Evolutionary conservation across 2,329 filamentous ascomycete species (phyloP), one percentile per base, ranked within the genome.

Genomic region (Thelonectria rubi): DNA sequence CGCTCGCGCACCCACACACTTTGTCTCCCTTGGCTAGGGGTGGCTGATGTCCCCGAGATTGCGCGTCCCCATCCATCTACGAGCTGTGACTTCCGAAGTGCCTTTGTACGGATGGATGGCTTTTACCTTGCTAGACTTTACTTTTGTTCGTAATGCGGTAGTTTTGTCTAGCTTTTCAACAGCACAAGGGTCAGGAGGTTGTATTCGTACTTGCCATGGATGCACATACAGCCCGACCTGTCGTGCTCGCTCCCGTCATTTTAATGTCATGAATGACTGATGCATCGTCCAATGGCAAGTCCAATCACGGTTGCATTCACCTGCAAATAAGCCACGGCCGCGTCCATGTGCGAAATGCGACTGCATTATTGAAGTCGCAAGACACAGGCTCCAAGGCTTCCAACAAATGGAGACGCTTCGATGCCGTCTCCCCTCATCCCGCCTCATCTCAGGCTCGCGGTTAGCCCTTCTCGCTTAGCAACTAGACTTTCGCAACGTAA

Each of bases 21-120:
- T 12, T 14, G 12, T 15, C 15, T 37, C 34, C 15, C 34, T 37
- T 37, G 11, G 32, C 32, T 37, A 30, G 26, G 26, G 56, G 56
- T 67, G 66, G 66, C 61, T 63, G 51, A 34, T 59, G 46, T 20
- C 51, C 18, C 59, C 57, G 67, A 68, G 60, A 69, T 69, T 69
- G 67, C 67, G 66, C 34, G 34, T 37, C 34, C 34, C 5, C 34
- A 6, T 37, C 34, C 15, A 37, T 14, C 15, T 15, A 37, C 34
- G 34, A 15, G 34, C 7, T 15, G 15, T 11, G 11, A 30, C 26
- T 30, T 37, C 8, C 34, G 34, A 15, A 37, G 34, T 37, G 3
- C 7, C 11, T 15, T 37, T 4, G 15, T 37, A 4, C 15, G 4
- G 6, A 14, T 30, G 5, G 5, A 15, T 3, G 39, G 65, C 65